Percentiles rank a stretch among this genome's conserved stretches.
Conservation (phyloP, 2,329 filamentous ascomycete genomes). For the Nigrospora sphaerica region DNA sequence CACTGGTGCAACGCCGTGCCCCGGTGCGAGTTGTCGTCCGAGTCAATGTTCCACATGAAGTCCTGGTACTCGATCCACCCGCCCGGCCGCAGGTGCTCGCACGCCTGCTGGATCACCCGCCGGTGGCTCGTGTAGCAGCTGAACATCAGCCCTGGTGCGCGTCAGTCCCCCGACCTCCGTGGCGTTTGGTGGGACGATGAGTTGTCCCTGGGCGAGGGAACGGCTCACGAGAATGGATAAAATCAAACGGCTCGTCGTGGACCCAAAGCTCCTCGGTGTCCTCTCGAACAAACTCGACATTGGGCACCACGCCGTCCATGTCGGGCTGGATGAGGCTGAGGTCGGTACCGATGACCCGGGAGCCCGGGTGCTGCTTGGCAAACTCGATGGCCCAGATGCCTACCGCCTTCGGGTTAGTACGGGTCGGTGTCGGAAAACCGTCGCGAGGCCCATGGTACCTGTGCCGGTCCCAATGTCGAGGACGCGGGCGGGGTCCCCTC, state of each 20-base stretch:
- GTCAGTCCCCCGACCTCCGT: no score
- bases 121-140: constrained; percentile 1
- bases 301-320: neutral
- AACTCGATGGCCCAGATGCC: constrained; percentile 4
- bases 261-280: constrained; percentile 1
- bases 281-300: constrained; percentile 1
- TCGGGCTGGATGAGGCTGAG: constrained; percentile 4
- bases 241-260: neutral
- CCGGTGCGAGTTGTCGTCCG: neutral
- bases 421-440: no score
- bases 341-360: constrained; percentile 2
- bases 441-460: neutral
- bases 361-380: neutral
- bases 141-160: constrained; percentile 2
- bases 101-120: neutral
- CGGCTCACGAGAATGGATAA: neutral
- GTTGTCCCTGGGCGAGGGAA: no score
- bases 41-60: neutral
- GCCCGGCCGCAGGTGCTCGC: constrained; percentile 1
- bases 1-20: constrained; percentile 1
- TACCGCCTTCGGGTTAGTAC: neutral
- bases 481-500: neutral
- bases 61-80: constrained; percentile 6
- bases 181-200: no score
- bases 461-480: constrained; percentile 1